These are phyloP conservation scores for Paramecium sexaurelia DNA, from an alignment of 73 alveolate species.

Conservation along the genomic window DNA sequence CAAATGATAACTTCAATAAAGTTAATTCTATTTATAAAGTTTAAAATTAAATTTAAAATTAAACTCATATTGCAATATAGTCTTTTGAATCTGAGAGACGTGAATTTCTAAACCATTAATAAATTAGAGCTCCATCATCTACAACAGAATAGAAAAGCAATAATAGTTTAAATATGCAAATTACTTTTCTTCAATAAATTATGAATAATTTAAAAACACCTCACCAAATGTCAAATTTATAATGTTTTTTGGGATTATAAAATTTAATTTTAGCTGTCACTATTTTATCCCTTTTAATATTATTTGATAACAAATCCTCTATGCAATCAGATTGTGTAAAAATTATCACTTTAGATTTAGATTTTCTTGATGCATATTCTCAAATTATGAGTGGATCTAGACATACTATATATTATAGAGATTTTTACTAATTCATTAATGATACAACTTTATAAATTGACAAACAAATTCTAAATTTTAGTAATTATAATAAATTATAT, in stretches of 20 bases:
- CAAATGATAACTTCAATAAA: not conserved
- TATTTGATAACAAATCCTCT: not conserved
- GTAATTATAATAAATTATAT: not conserved
- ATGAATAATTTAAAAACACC: not conserved
- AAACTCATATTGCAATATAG: not conserved
- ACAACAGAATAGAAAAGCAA: not conserved
- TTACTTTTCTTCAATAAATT: not conserved
- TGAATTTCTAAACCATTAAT: not conserved
- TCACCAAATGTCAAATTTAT: not conserved
- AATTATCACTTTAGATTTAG: not conserved
- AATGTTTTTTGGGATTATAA: not conserved
- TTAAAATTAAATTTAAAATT: not conserved
- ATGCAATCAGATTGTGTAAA: not conserved
- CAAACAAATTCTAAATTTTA: not conserved
- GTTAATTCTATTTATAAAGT: not conserved
- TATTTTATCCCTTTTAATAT: not conserved
- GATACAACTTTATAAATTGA: not conserved
- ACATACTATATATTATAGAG: not conserved
- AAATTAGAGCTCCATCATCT: not conserved
- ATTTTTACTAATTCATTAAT: not conserved
- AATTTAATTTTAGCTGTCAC: not conserved
- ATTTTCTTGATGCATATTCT: slow-evolving; percentile 24
- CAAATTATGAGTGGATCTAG: not conserved
- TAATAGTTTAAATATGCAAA: not conserved
- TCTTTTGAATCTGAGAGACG: not conserved